Evolutionary conservation across 805 yeast species (phyloP).

Genomic region (Diddensiella transvaalensis): DNA sequence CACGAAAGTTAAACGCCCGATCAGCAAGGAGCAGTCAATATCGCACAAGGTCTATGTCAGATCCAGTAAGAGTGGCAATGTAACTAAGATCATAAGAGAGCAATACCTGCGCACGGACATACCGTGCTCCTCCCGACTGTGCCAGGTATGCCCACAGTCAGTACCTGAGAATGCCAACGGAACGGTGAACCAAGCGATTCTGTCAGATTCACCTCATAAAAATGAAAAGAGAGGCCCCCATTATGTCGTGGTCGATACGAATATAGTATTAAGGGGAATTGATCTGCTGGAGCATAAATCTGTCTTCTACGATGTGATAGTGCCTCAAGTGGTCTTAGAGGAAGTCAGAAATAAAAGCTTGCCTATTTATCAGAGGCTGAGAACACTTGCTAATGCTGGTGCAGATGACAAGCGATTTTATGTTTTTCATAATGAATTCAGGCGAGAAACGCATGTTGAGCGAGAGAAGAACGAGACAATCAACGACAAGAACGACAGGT

Average conservation of each 20-base stretch:
- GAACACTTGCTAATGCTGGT: slow-evolving; percentile 65
- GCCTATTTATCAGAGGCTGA: slow-evolving; percentile 81
- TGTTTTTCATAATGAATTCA: slow-evolving; percentile 91
- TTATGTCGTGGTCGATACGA: slow-evolving; percentile 82
- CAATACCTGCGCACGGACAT: slow-evolving; percentile 91
- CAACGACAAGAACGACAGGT: slow-evolving; percentile 88
- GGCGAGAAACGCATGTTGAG: slow-evolving; percentile 60
- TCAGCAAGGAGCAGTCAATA: slow-evolving; percentile 16
- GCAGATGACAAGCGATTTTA: slow-evolving; percentile 74
- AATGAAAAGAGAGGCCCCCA: slow-evolving; percentile 57
- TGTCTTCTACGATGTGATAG: slow-evolving; percentile 80
- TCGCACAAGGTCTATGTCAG: slow-evolving; percentile 78
- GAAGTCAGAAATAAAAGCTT: slow-evolving; percentile 85
- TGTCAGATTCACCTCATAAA: slow-evolving; percentile 57
- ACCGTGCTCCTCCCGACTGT: slow-evolving; percentile 78
- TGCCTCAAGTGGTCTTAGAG: slow-evolving; percentile 94
- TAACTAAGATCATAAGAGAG: slow-evolving; percentile 87
- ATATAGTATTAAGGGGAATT: slow-evolving; percentile 81
- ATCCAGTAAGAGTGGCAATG: slow-evolving; percentile 77
- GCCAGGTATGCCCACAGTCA: slow-evolving; percentile 56
- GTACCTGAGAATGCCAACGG: slow-evolving; percentile 65
- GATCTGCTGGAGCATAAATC: slow-evolving; percentile 77
- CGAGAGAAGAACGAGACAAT: slow-evolving; percentile 66
- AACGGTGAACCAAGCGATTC: slow-evolving; percentile 58
- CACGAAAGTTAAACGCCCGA: slow-evolving; percentile 10